phyloP scores from a whole-genome alignment of 495 filamentous ascomycete species.

The Choiromyces venosus region DNA sequence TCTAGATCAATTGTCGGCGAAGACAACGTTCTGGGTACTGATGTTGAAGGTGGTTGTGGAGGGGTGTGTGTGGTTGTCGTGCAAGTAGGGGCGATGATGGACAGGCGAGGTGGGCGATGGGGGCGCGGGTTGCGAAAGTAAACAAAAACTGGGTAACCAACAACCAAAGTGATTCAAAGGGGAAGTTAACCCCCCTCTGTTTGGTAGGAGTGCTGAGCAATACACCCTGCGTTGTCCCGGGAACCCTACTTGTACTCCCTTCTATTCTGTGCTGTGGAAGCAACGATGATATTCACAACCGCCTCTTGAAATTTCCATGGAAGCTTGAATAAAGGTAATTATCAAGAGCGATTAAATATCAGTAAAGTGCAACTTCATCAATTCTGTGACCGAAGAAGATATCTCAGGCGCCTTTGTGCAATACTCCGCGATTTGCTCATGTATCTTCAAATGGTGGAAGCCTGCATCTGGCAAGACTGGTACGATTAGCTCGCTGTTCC shows the following conservation, averaged over 20 bases:
- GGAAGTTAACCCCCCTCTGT: constrained; percentile 35
- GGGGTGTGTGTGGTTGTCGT: constrained; percentile 35
- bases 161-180: constrained; percentile 26
- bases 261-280: neutral
- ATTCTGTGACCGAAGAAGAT: neutral
- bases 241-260: constrained; percentile 5
- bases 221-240: constrained; percentile 34
- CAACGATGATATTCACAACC: neutral
- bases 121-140: constrained; percentile 40
- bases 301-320: neutral
- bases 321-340: neutral
- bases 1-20: neutral
- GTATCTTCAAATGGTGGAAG: neutral
- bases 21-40: constrained; percentile 11
- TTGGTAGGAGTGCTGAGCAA: constrained; percentile 33
- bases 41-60: constrained; percentile 24
- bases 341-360: neutral
- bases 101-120: constrained; percentile 37
- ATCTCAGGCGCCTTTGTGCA: neutral
- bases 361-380: neutral
- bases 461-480: neutral
- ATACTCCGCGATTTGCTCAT: neutral
- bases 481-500: neutral
- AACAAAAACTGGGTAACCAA: constrained; percentile 30
- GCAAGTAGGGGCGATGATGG: constrained; percentile 26